Base-by-base conservation (phyloP, 306 rosid genomes). In the Vigna trinervia region DNA sequence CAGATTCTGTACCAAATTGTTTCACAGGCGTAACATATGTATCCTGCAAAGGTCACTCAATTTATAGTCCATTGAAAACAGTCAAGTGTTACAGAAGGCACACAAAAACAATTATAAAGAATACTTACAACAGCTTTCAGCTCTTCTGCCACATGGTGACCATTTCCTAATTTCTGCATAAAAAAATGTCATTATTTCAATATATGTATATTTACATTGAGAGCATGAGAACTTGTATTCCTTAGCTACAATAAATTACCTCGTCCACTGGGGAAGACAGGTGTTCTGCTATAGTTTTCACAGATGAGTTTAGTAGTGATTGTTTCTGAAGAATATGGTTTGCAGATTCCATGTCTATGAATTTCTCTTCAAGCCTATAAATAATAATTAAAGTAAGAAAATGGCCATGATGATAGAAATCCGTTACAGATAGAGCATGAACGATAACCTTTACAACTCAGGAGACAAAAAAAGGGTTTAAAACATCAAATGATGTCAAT, bases 361-460 rank as follows among this genome's bases (percentile, higher is more conserved):
- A 88, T 69, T 88, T 92, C 83, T 92, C 93, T 87, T 92, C 93
- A 77, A 92, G 90, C 89, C 97, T 92, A 81, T 60, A 5, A 69
- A 76, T 48, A 57, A 48, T 60, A 84, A 79, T 82, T 47, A 43
- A 73, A 23, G 53, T 9, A 22, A 66, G 14, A 38, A 9, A 77
- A 59, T 61, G 58, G 64, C 60, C 71, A 80, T 51, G 34, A 75
- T 77, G 86, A 75, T 22, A 36, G 36, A 56, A 17, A 66, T 30
- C 14, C 12, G 57, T 12, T 50, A 71, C 15, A 4, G 50, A 17
- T 5, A 54, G 76, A 70, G 63, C 5, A 38, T 61, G 57, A 39
- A 62, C 8, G 34, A 15, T 36, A 22, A 47, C 26, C 26, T n/a
- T 48, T 68, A 41, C 73, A 43, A 12, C 41, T 50, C n/a, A n/a